Evolutionary conservation across 2,329 filamentous ascomycete genomes (phyloP), one percentile per base, ranked within the genome.

Genomic region (Colletotrichum agaves): DNA sequence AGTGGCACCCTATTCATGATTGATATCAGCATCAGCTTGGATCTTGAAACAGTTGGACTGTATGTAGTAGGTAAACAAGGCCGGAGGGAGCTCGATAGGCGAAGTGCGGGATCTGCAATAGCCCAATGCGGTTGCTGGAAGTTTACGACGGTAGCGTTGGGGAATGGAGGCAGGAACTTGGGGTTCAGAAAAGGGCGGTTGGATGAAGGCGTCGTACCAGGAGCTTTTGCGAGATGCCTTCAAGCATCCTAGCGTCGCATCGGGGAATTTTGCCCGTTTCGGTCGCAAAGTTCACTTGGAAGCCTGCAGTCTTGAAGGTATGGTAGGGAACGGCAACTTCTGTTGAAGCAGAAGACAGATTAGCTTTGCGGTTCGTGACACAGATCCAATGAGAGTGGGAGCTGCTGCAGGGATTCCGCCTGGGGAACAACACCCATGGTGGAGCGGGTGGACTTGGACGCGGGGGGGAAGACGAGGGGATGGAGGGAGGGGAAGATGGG

Each of bases 251-350:
- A 62, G 77, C 75, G 72, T 87, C 85, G 75, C 85, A 87, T 70
- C 72, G 75, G 1, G 85, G 82, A 5, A 75, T 66, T 17, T 80
- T 79, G 50, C 85, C 84, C 27, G 73, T 79, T 72, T 87, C 84
- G 3, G 85, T 87, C 12, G 82, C 83, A 69, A 87, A 84, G 11
- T 76, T 73, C 56, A 86, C 77, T 6, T 82, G 73, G 69, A 85
- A 85, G 4, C 81, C 82, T 2, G 82, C 83, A 2, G 78, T 73
- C 64, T 82, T 82, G 74, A 87, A 86, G 6, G 79, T 76, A 2
- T 74, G 71, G 71, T 82, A 87, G 6, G 85, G 84, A 2, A 86
- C 77, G 2, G 83, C 81, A 8, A 83, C 85, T 73, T 87, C 84
- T 86, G 47, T 8, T 21, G 12, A 41, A 63, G 21, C 37, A 15